These are phyloP conservation scores for Aspergillus sclerotioniger DNA, from an alignment of 495 filamentous ascomycete genomes.

Conservation along the genomic window DNA sequence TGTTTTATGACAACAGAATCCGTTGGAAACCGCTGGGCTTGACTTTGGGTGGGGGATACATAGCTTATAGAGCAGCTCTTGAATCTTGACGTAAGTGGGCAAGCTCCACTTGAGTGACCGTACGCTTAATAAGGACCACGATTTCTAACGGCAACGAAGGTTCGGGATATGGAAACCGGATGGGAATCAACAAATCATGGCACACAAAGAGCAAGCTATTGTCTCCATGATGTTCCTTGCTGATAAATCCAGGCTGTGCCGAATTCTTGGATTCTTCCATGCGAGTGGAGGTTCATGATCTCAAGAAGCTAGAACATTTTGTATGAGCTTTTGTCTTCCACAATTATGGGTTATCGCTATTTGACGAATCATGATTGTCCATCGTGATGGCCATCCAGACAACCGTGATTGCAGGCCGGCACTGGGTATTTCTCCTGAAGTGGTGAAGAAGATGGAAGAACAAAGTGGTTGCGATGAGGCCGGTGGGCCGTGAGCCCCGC, in stretches of 20 bases:
- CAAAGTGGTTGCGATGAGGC: neutral
- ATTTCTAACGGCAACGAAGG: neutral
- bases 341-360: no score
- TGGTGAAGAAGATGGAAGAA: neutral
- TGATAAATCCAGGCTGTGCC: slow-evolving; percentile 3
- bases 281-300: neutral
- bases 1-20: neutral
- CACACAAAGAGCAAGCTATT: neutral
- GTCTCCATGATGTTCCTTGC: neutral
- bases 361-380: no score
- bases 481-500: neutral
- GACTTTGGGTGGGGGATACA: neutral
- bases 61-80: slow-evolving; percentile 3
- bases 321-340: neutral
- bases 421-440: neutral
- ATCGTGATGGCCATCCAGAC: no score
- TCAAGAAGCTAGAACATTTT: neutral
- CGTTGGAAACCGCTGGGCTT: neutral
- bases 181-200: neutral
- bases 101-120: slow-evolving; percentile 20
- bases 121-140: slow-evolving; percentile 13
- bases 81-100: slow-evolving; percentile 24
- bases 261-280: neutral
- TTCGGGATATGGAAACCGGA: neutral
- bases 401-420: no score